These are phyloP conservation scores for Gliomastix tumulicola DNA, from an alignment of 2,329 filamentous ascomycete genomes.

Conservation along the genomic window DNA sequence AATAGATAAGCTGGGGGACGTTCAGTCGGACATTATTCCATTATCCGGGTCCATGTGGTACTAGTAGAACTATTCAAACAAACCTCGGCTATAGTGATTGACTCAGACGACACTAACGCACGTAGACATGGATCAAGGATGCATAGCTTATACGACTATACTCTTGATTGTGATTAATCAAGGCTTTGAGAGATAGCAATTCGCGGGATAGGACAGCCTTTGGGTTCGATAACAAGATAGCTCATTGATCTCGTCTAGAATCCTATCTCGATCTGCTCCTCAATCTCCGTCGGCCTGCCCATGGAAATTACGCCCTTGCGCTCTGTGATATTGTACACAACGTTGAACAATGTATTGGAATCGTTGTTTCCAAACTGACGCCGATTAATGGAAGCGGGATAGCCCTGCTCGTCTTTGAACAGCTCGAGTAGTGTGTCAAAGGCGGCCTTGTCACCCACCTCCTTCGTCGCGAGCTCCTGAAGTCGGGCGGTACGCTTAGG, in stretches of 20 bases:
- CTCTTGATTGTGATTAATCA: too few species aligned
- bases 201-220: too few species aligned
- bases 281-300: slow-evolving; percentile 14
- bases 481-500: slow-evolving; percentile 13
- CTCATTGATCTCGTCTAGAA: background rate
- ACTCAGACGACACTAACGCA: too few species aligned
- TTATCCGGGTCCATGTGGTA: too few species aligned
- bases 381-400: slow-evolving; percentile 19
- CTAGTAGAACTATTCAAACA: too few species aligned
- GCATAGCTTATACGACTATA: too few species aligned
- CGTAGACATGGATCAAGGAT: too few species aligned
- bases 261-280: slow-evolving; percentile 4
- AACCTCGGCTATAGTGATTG: too few species aligned
- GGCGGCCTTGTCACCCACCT: slow-evolving; percentile 1
- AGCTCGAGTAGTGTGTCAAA: slow-evolving; percentile 5
- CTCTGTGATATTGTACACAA: slow-evolving; percentile 1
- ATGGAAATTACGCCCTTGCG: slow-evolving; percentile 16
- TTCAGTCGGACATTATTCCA: too few species aligned
- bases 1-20: too few species aligned
- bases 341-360: slow-evolving; percentile 20
- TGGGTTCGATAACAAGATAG: background rate
- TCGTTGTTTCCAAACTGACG: slow-evolving; percentile 10
- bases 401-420: slow-evolving; percentile 18
- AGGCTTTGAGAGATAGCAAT: too few species aligned
- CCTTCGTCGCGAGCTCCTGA: slow-evolving; percentile 11